Conservation (phyloP, 1,284 basidiomycete species). For the Pyrrhoderma lamaoense region DNA sequence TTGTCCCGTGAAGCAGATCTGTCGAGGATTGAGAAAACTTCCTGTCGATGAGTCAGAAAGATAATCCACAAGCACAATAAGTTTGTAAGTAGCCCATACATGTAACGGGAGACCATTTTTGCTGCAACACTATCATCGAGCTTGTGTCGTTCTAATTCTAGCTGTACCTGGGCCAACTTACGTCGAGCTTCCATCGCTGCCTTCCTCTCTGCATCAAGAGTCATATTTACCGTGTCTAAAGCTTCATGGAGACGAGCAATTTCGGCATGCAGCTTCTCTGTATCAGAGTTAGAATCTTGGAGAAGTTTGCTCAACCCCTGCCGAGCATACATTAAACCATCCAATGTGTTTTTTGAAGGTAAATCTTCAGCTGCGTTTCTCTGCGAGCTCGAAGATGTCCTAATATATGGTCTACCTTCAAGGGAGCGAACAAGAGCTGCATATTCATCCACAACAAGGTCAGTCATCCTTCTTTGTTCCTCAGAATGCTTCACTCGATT, state of each 20-base stretch:
- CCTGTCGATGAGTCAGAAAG: slow-evolving; percentile 35
- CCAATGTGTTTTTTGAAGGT: slow-evolving; percentile 6
- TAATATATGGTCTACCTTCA: slow-evolving; percentile 35
- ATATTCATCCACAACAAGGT: slow-evolving; percentile 59
- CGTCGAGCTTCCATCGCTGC: slow-evolving; percentile 35
- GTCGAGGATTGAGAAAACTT: slow-evolving; percentile 81
- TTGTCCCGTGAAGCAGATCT: slow-evolving; percentile 58
- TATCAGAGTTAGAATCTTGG: slow-evolving; percentile 42
- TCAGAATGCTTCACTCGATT: slow-evolving; percentile 38
- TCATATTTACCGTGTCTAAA: slow-evolving; percentile 35
- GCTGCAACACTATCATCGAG: slow-evolving; percentile 74
- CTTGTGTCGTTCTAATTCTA: slow-evolving; percentile 52
- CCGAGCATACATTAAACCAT: slow-evolving; percentile 15
- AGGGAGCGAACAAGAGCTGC: slow-evolving; percentile 60
- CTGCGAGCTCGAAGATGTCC: background rate
- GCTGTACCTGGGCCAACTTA: slow-evolving; percentile 39
- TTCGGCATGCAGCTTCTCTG: slow-evolving; percentile 39
- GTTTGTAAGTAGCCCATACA: slow-evolving; percentile 41
- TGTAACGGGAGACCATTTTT: slow-evolving; percentile 83
- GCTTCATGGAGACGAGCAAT: slow-evolving; percentile 40
- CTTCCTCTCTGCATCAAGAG: slow-evolving; percentile 42
- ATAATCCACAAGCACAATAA: slow-evolving; percentile 11
- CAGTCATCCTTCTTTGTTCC: slow-evolving; percentile 53
- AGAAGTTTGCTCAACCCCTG: slow-evolving; percentile 42
- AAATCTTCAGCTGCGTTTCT: background rate